Evolutionary conservation across 805 yeast genomes (phyloP), one percentile per base, ranked within the genome.

Genomic region (Priceomyces castillae): DNA sequence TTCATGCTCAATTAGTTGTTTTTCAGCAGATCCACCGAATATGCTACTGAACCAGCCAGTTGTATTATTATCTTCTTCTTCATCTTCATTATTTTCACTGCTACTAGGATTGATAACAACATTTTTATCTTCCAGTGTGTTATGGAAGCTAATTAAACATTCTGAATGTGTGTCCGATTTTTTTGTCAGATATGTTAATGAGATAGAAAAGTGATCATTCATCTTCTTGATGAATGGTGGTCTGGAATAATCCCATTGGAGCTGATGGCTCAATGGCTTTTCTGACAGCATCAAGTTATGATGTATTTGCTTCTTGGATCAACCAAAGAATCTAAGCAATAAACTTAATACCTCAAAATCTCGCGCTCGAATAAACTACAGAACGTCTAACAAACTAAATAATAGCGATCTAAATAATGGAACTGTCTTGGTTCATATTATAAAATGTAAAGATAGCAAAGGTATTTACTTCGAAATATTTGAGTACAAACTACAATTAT

Each of bases 101-200:
- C 11, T 30, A 4, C 33, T 17, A 17, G 55, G 53, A 26, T 54
- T 53, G 20, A 53, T 40, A 9, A 33, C 33, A 3, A 53, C 33
- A 7, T 23, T 39, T 14, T 46, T 37, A 20, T 53, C 39, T 9
- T 23, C 18, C 54, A 44, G 53, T 2, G 46, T 51, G 45, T 62
- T 61, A 18, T 51, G 50, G 42, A 63, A 61, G 7, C 47, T 47
- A 7, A 62, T 40, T 23, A 47, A 12, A 46, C 65, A 60, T 34
- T 60, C 61, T 7, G 42, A 39, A 12, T 44, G 52, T 1, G 37
- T 34, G 7, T 40, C 48, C 4, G 28, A 34, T 7, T 37, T 12
- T 17, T 37, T 17, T 5, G 37, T 40, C 19, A 47, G 12, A 46
- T 59, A 60, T 6, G 41, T 43, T 10, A 63, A 38, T 1, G 58